Percentiles rank a stretch among this genome's conserved stretches.
Conservation (phyloP, 2,329 filamentous ascomycete genomes). For the Exophiala aquamarina region DNA sequence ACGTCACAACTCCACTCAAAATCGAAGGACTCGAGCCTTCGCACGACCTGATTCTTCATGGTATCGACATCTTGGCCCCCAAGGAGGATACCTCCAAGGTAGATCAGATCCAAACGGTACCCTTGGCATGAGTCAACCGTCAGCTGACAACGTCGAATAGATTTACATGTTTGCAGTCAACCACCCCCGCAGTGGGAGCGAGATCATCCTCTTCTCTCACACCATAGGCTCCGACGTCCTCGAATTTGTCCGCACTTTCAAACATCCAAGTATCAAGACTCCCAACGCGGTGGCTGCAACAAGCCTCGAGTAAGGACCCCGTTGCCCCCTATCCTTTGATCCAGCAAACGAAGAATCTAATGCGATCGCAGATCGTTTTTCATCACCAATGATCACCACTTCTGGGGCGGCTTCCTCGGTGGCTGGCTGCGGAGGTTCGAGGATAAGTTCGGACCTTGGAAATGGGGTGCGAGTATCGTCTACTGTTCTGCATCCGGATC, state of each 20-base stretch:
- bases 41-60: slow-evolving; percentile 19
- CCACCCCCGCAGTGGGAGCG: slow-evolving; percentile 15
- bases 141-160: slow-evolving; percentile 3
- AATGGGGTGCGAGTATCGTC: slow-evolving; percentile 18
- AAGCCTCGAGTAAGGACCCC: slow-evolving; percentile 9
- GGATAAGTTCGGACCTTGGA: slow-evolving; percentile 16
- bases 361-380: slow-evolving; percentile 23
- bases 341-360: no score
- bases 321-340: no score
- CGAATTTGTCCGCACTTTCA: slow-evolving; percentile 15
- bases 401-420: slow-evolving; percentile 13
- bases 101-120: background rate
- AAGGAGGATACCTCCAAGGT: slow-evolving; percentile 14
- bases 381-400: slow-evolving; percentile 24
- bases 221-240: slow-evolving; percentile 14
- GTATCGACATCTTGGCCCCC: slow-evolving; percentile 14
- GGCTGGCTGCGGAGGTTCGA: slow-evolving; percentile 14
- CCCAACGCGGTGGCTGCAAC: slow-evolving; percentile 19
- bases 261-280: slow-evolving; percentile 18
- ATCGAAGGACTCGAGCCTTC: slow-evolving; percentile 15
- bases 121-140: no score
- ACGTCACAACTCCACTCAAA: slow-evolving; percentile 11
- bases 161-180: slow-evolving; percentile 23
- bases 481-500: slow-evolving; percentile 9
- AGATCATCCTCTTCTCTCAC: slow-evolving; percentile 18